Base-by-base conservation (phyloP, 2,329 filamentous ascomycete species). In the Tolypocladium tropicale region DNA sequence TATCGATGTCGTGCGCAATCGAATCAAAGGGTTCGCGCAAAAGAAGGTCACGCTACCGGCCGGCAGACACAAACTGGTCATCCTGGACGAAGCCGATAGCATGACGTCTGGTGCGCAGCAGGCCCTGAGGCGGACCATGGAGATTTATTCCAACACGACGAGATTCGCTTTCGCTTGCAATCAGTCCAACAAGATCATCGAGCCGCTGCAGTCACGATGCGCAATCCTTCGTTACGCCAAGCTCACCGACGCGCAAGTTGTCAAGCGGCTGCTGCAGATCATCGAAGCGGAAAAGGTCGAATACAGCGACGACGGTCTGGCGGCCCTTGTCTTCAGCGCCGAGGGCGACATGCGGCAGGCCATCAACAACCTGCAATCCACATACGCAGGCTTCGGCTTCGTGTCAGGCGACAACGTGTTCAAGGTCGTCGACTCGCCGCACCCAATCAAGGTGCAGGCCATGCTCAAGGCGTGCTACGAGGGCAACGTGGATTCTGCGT, bases 261-360 rank as follows among this genome's bases (percentile, higher is more conserved):
- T 96, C 53, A 92, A 93, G 76, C 83, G 94, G 43, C 73, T 99
- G 59, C 77, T 94, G 72, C 92, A 97, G 68, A 94, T 99, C 63
- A 94, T 91, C 68, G 88, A 94, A 68, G 91, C 90, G 1, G 94
- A 99, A 73, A 85, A 89, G 62, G 91, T 97, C 49, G 80, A 94
- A 68, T 90, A 91, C 73, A 92, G 86, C 53, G 94, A 99, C 64
- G 93, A 97, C 69, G 94, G 94, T 1, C 79, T 97, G 57, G 94
- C 93, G 0, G 94, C 94, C n/a, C 77, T 99, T 36, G 91, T 99
- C 1, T 99, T 99, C 76, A 94, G 88, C 60, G 94, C 94, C 7
- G 94, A 99, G 72, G 94, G 94, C 56, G 94, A 99, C 70, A 99
- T 99, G 94, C 85, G 94, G 59, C 94, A 99, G 74, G 94, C 94